Percentiles rank a stretch among this genome's conserved stretches.
Evolutionary conservation across 1,284 basidiomycete genomes (phyloP).

Genomic region (Coniophora puteana): DNA sequence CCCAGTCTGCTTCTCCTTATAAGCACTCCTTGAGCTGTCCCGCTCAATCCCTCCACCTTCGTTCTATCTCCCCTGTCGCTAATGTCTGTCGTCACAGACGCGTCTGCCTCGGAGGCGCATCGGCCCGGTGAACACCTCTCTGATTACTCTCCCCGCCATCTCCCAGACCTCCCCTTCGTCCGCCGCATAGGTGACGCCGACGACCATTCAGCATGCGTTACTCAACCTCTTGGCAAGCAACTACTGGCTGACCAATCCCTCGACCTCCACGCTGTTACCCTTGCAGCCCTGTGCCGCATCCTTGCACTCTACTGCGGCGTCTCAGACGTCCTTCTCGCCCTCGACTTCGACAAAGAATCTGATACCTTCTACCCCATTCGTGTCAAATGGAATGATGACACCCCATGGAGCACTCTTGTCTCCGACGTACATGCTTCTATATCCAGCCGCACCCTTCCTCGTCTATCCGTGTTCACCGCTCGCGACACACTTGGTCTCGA

Average conservation of each 20-base stretch:
- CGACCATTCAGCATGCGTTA: no score
- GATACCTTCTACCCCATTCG: slow-evolving; percentile 26
- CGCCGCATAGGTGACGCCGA: slow-evolving; percentile 1
- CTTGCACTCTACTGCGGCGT: slow-evolving; percentile 37
- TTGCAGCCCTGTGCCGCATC: slow-evolving; percentile 32
- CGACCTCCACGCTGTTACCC: slow-evolving; percentile 14
- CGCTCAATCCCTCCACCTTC: no score
- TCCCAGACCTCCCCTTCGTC: slow-evolving; percentile 10
- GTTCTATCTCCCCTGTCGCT: no score
- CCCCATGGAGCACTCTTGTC: slow-evolving; percentile 30
- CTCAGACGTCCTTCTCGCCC: slow-evolving; percentile 36
- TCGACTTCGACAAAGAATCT: no score
- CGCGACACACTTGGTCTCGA: slow-evolving; percentile 13
- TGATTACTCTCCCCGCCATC: slow-evolving; percentile 13
- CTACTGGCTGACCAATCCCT: slow-evolving; percentile 6
- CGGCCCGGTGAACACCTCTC: no score
- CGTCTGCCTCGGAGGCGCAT: no score
- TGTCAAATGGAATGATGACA: slow-evolving; percentile 32
- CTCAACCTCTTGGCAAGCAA: no score
- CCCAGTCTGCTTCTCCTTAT: no score
- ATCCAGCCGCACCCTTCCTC: slow-evolving; percentile 11
- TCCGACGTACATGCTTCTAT: slow-evolving; percentile 17
- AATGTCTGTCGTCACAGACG: no score
- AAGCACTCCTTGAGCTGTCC: no score
- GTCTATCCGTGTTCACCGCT: slow-evolving; percentile 9